Base-by-base conservation (phyloP, 75 land plant genomes). In the Selaginella moellendorffii region DNA sequence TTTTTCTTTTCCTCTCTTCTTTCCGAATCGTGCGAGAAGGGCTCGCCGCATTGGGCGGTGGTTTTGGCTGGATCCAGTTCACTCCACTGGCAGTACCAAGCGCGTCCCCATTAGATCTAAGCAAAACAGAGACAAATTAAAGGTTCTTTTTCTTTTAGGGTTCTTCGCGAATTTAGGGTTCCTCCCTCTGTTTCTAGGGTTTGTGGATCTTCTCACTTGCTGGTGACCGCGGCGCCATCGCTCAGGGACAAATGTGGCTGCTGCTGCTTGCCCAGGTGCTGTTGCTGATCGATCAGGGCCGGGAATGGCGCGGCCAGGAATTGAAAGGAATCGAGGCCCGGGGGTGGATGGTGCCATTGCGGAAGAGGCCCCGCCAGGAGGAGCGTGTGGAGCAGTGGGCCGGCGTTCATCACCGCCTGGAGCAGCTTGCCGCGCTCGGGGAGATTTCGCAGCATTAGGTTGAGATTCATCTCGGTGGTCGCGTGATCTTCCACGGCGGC, bases 311-410 rank as follows among this genome's bases (percentile, higher is more conserved):
- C 10, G 10, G 46, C 10, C 5, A 36, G 5, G 14, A 5, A 5
- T 14, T 36, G 46, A 36, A 36, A 5, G 46, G 46, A 36, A 36
- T 5, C 46, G 10, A 36, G 5, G 5, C 46, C 46, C 46, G 84
- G 79, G 2, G 97, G 97, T 8, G 93, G 93, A 36, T 80, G 80
- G 9, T 88, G 69, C 97, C 97, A 91, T 51, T 71, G 77, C 0
- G 97, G 97, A 24, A 91, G 82, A 0, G 83, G 82, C 0, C 84
- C 93, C 0, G 93, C 86, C 10, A 87, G 69, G 1, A 85, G 65
- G n/a, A 91, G 86, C 1, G 88, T 85, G 62, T 91, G 82, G 18
- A 91, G 81, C 25, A 87, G 74, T 1, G 93, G 97, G 0, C 93
- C 93, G 0, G 97, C 82, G 26, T 82, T 74, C 74, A 82, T 69